Conservation (phyloP, 106 monocot genomes). For the Vanilla planifolia region DNA sequence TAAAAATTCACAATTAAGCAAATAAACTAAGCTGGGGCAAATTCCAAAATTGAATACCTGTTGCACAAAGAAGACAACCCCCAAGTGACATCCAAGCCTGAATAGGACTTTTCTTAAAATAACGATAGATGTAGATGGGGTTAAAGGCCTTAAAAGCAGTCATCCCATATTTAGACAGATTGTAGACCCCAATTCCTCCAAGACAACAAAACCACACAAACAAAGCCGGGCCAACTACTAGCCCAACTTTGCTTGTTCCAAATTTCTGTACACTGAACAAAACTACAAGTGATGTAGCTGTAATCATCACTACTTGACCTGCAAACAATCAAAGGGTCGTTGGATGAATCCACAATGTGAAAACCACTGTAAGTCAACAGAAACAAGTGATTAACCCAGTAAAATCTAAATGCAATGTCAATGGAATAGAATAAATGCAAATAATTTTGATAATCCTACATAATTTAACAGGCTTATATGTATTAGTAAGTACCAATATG, state of each 20-base stretch:
- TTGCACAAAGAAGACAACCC: constrained; percentile 91
- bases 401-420: background rate
- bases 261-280: constrained; percentile 90
- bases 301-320: constrained; percentile 90
- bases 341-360: background rate
- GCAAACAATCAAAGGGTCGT: constrained; percentile 15
- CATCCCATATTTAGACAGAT: constrained; percentile 72
- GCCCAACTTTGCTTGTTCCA: constrained; percentile 93
- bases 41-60: constrained; percentile 48
- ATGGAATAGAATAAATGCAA: no score
- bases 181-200: constrained; percentile 77
- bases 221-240: constrained; percentile 78
- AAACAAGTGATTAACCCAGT: constrained; percentile 1
- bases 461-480: no score
- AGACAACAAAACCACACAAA: constrained; percentile 94
- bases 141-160: constrained; percentile 76
- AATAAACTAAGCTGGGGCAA: no score
- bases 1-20: background rate
- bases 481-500: no score
- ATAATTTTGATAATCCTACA: no score
- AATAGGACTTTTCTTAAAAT: constrained; percentile 60
- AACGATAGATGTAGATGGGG: constrained; percentile 72
- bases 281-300: constrained; percentile 63
- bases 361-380: background rate
- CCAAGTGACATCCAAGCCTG: constrained; percentile 94